Conservation (phyloP, 2,329 filamentous ascomycete species). For the Alternaria novae-zelandiae region DNA sequence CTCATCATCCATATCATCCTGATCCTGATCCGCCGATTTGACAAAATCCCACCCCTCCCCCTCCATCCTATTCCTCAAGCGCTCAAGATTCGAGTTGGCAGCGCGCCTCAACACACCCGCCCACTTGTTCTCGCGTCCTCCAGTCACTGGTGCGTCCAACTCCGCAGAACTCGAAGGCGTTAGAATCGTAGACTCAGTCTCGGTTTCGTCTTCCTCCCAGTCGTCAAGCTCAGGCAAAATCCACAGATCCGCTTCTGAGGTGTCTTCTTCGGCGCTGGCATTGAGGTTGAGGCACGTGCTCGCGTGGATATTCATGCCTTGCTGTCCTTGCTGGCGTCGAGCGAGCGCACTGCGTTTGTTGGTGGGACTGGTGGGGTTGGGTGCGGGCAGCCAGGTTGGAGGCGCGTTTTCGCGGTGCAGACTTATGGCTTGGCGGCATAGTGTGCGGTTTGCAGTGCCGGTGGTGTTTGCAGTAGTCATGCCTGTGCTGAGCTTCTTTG, state of each 20-base stretch:
- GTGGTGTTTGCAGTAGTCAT: too few relatives aligned
- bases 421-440: slow-evolving; percentile 6
- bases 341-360: slow-evolving; percentile 8
- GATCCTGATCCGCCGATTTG: background rate
- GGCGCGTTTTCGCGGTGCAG: slow-evolving; percentile 5
- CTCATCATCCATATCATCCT: too few relatives aligned
- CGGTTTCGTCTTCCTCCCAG: slow-evolving; percentile 25
- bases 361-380: slow-evolving; percentile 2
- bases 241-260: slow-evolving; percentile 37
- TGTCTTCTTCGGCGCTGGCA: slow-evolving; percentile 1
- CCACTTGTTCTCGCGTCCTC: slow-evolving; percentile 11
- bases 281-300: slow-evolving; percentile 34
- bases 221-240: slow-evolving; percentile 42
- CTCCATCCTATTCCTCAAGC: slow-evolving; percentile 36
- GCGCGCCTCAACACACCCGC: slow-evolving; percentile 32
- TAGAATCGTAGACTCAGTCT: background rate
- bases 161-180: background rate
- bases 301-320: slow-evolving; percentile 24
- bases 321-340: background rate
- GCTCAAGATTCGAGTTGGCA: slow-evolving; percentile 35
- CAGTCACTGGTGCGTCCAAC: background rate
- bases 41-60: slow-evolving; percentile 46
- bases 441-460: background rate
- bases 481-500: slow-evolving; percentile 9
- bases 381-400: slow-evolving; percentile 22